Evolutionary conservation across 192 early-diverging fungal species (phyloP), one percentile per base, ranked within the genome.

Genomic region (Backusella circina): DNA sequence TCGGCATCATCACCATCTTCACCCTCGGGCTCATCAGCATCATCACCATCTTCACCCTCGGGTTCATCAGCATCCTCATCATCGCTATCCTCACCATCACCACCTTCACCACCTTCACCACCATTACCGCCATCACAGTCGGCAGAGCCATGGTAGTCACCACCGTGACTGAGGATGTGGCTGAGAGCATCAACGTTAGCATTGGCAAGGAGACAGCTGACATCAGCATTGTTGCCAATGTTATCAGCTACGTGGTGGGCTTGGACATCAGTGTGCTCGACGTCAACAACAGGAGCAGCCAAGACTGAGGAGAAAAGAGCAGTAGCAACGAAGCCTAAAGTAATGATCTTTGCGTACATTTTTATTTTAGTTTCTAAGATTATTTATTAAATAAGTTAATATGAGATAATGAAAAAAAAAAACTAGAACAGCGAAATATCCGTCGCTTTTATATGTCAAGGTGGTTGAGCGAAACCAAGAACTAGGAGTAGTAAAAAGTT

Each of bases 371-470:
- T 61, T 61, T 26, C 10, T 2, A 61, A 61, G 54, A 61, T 61
- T 61, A 61, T 61, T 61, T 61, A 61, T 61, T 61, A 61, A 61
- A 61, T 61, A 61, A 61, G 26, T 61, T 61, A 47, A 47, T 47
- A 47, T 47, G 44, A 47, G 54, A 57, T 57, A 26, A 57, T 57
- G 54, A 61, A 26, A 57, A 61, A 61, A 61, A 61, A 61, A 61
- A 61, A 61, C 9, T 15, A 26, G 3, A 41, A 41, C 23, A 61
- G 12, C 23, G 23, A 61, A 61, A 28, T 28, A 12, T 61, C 26
- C 23, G 21, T 23, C 12, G 7, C 54, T 61, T 61, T 61, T 61
- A 61, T 61, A 61, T 61, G 54, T 61, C 4, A 28, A 12, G 8
- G 26, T 61, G 6, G 54, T 13, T 28, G 21, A 13, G 26, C 23